phyloP scores from a whole-genome alignment of 129 eudicot species.

The Artemisia annua region DNA sequence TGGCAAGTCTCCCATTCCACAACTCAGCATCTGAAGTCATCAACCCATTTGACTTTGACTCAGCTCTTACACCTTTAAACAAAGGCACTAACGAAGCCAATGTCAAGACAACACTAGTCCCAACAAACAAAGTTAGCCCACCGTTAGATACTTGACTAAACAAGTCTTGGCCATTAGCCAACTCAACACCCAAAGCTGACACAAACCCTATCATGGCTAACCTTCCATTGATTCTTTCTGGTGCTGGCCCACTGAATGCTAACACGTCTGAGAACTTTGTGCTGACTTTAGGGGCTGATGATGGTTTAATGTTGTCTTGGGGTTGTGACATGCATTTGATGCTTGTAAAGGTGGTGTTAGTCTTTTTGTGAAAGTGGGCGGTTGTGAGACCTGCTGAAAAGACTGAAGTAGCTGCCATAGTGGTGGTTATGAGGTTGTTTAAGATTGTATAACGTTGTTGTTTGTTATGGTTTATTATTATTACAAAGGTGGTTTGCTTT shows the following conservation, averaged over 20 bases:
- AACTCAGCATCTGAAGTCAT: no score
- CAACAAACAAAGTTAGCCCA: conserved; percentile 57
- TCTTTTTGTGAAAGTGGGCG: no score
- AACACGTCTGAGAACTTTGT: conserved; percentile 48
- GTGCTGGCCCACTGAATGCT: conserved; percentile 70
- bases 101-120: conserved; percentile 47
- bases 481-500: no score
- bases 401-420: no score
- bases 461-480: no score
- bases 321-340: no score
- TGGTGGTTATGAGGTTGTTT: no score
- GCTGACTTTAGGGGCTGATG: background rate
- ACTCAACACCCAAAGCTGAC: conserved; percentile 61
- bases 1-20: no score
- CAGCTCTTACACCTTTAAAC: conserved; percentile 56
- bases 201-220: conserved; percentile 65
- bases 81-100: conserved; percentile 67
- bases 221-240: conserved; percentile 58
- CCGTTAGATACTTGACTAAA: conserved; percentile 57
- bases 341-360: no score
- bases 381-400: no score
- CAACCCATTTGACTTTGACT: conserved; percentile 37
- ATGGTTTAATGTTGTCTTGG: no score
- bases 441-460: no score
- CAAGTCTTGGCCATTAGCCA: conserved; percentile 53